Base-by-base conservation (phyloP, 495 filamentous ascomycete species). In the Neurospora hispaniola region DNA sequence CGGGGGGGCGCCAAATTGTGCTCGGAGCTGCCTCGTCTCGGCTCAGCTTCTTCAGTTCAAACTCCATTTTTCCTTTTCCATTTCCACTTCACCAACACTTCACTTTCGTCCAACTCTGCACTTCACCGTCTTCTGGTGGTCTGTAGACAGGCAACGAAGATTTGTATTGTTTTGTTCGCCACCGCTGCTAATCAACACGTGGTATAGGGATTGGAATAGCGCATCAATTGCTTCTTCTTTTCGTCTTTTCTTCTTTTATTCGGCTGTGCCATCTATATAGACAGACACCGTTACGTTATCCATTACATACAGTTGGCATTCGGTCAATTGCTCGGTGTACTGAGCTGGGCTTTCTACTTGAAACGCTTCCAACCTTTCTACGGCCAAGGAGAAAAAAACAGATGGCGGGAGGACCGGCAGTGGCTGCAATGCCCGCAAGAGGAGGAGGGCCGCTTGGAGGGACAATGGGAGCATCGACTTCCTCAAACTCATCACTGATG, bases 401-500 rank as follows among this genome's bases (percentile, higher is more conserved):
- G 23, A 78, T 79, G 78, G 78, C 78, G 4, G 72, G 76, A n/a
- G 71, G 74, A 54, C 66, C 73, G 43, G 74, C 39, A 38, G 72
- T 73, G 31, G 73, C 41, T 23, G 44, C 46, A 23, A 44, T 76
- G 71, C 71, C 79, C 23, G 59, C 42, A 43, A 71, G 42, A 31
- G 66, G 70, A 44, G 73, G 70, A 44, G 73, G 62, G 9, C 16
- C 23, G 41, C 42, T 27, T 39, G 42, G 42, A n/a, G 39, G 43
- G 9, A 54, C 54, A 42, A 69, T 44, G 39, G 71, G 35, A 18
- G 59, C 40, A 40, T 41, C 23, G 20, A 71, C 54, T 4, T 62
- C 54, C 6, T 6, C 59, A 41, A 76, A 72, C 12, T 40, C 14
- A 5, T 71, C 71, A 10, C 41, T 74, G 48, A 74, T 75, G 38